Conservation (phyloP, 2,329 filamentous ascomycete genomes). For the Penicillium sp. region DNA sequence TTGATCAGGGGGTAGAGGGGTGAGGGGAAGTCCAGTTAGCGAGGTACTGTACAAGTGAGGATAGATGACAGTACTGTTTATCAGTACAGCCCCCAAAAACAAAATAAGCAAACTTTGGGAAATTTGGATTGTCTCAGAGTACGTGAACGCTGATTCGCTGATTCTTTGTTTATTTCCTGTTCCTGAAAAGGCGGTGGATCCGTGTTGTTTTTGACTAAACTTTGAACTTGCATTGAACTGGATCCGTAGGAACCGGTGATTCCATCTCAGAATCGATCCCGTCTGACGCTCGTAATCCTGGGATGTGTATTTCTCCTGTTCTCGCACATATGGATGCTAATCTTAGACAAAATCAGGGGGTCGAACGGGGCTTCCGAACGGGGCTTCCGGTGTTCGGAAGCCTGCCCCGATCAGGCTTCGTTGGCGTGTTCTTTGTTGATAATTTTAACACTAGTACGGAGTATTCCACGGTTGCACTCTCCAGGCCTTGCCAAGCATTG, state of each 20-base stretch:
- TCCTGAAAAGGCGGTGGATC: conserved; percentile 3
- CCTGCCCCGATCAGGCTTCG: neutral
- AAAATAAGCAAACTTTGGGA: conserved; percentile 2
- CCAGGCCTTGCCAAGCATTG: neutral
- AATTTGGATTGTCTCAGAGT: conserved; percentile 14
- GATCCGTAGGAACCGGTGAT: neutral
- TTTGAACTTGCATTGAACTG: neutral
- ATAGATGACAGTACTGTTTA: neutral
- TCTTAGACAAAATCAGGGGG: neutral
- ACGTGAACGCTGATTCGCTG: neutral
- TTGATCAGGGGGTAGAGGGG: conserved; percentile 21
- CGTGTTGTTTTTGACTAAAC: neutral
- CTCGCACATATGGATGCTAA: neutral
- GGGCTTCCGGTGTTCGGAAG: neutral
- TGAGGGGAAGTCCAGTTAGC: too few relatives aligned
- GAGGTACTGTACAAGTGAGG: neutral
- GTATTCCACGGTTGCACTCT: too few relatives aligned
- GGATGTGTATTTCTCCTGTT: neutral
- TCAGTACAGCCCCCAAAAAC: neutral
- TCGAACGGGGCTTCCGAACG: neutral
- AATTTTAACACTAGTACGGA: too few relatives aligned
- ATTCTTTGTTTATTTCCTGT: neutral
- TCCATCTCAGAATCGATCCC: neutral
- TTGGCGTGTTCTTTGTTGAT: neutral
- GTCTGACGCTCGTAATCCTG: too few relatives aligned